Evolutionary conservation across 345 rosid species (phyloP), one percentile per base, ranked within the genome.

Genomic region (Cardamine resedifolia): DNA sequence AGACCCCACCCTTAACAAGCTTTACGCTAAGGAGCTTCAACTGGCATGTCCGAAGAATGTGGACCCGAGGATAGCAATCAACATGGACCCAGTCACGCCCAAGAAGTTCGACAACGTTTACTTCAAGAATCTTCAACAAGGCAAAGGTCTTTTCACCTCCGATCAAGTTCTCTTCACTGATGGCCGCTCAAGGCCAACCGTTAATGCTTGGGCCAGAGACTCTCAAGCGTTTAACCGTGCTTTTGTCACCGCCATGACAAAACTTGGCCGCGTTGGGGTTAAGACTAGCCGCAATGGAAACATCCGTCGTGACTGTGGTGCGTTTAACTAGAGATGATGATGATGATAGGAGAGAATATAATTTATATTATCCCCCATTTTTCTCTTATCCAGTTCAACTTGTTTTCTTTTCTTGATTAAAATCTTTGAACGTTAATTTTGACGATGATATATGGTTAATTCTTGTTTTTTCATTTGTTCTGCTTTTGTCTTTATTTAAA

Each of bases 21-120:
- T 64, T 5, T 90, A 90, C 34, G 96, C 85, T 3, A 51, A 44
- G 31, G 84, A 85, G 70, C 87, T 90, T 7, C 82, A 81, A 58
- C 30, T 48, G 36, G 86, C 87, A 85, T 90, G 96, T 65, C 96
- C 96, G 2, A 77, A 23, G 61, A 78, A 79, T 8, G 96, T 87
- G 53, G 90, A 86, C 83, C 84, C 91, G 6, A 74, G 71, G 26
- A 82, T 90, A 56, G 96, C 89, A 66, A 75, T 90, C 48, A 83
- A 87, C 81, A 87, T 90, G 93, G 91, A 90, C 72, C 90, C 91
- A 0, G 71, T 43, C 58, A 83, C 96, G 3, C 92, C 96, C 7
- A 74, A 48, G 3, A 71, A 30, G 27, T 90, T 90, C n/a, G 96
- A 90, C 78, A 87, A 90, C 62, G 20, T 45, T 11, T 90, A 87